Percentiles rank a stretch among this genome's conserved stretches.
These are phyloP conservation scores for Ensete glaucum DNA, from an alignment of 176 grass and related monocot genomes.

Conservation along the genomic window DNA sequence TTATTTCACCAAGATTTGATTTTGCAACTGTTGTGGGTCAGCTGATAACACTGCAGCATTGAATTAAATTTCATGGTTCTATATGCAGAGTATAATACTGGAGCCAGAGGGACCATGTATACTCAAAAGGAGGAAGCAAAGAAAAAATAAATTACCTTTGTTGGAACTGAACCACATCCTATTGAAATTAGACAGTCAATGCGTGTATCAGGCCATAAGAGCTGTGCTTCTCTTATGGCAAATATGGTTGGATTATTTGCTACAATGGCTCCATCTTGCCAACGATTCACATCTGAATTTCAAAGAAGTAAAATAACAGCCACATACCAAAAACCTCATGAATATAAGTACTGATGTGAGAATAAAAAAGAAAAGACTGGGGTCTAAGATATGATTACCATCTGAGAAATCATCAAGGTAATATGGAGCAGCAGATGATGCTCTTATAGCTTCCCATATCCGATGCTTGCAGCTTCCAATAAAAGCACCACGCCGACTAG, in stretches of 20 bases:
- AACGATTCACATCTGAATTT: conserved; percentile 73
- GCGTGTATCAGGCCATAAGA: conserved; percentile 90
- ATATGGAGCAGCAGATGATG: conserved; percentile 98
- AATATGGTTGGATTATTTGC: conserved; percentile 98
- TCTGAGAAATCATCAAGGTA: conserved; percentile 98
- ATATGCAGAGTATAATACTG: neutral
- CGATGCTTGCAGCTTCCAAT: conserved; percentile 97
- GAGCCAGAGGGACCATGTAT: neutral
- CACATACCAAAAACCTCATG: neutral
- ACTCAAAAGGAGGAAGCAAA: conserved; percentile 1
- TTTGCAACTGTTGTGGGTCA: too few species aligned
- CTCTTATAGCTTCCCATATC: conserved; percentile 92
- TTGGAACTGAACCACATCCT: conserved; percentile 90
- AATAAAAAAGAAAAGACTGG: conserved; percentile 6
- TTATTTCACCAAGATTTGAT: too few species aligned
- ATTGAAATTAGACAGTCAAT: conserved; percentile 92
- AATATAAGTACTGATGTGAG: conserved; percentile 9
- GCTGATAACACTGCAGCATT: neutral
- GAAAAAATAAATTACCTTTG: conserved; percentile 49
- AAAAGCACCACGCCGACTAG: conserved; percentile 69
- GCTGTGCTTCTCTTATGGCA: conserved; percentile 96
- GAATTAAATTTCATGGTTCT: neutral
- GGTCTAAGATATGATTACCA: conserved; percentile 40
- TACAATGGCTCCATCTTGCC: conserved; percentile 98
- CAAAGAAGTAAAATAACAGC: conserved; percentile 8